Percentiles rank a stretch among this genome's conserved stretches.
Conservation (phyloP, 1,284 basidiomycete species). For the Malassezia globosa region DNA sequence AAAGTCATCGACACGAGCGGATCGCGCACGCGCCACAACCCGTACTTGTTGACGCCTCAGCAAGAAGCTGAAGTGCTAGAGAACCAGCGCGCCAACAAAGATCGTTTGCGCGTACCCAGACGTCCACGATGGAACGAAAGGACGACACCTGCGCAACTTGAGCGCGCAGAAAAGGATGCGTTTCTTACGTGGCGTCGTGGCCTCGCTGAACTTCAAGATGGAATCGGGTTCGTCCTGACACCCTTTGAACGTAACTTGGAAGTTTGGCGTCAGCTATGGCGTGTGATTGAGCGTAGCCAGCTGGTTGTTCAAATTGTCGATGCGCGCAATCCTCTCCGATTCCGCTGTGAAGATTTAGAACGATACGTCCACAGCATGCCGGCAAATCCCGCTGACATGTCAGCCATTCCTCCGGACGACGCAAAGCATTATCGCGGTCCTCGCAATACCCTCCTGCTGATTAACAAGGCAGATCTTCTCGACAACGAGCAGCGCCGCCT, state of each 20-base stretch:
- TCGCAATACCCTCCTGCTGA: constrained; percentile 67
- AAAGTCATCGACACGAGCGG: constrained; percentile 64
- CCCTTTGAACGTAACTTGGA: constrained; percentile 47
- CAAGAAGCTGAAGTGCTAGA: constrained; percentile 60
- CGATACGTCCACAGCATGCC: constrained; percentile 50
- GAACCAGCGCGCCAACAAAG: constrained; percentile 37
- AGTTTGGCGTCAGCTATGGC: constrained; percentile 47
- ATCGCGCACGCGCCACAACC: constrained; percentile 54
- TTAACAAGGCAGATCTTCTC: constrained; percentile 93
- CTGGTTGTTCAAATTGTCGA: constrained; percentile 47
- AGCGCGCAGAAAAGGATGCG: constrained; percentile 39
- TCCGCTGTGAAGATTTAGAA: constrained; percentile 46
- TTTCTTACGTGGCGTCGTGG: constrained; percentile 45
- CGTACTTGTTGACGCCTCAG: constrained; percentile 70
- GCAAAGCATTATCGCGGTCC: constrained; percentile 58
- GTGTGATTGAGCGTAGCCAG: constrained; percentile 44
- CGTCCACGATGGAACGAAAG: constrained; percentile 37
- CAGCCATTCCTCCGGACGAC: constrained; percentile 49
- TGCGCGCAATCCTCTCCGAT: constrained; percentile 43
- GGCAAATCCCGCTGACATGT: constrained; percentile 76
- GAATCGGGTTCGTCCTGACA: constrained; percentile 43
- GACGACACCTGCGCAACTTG: constrained; percentile 41
- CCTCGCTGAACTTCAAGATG: constrained; percentile 44
- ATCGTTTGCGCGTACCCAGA: constrained; percentile 38
- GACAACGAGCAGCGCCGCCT: constrained; percentile 66